Base-by-base conservation (phyloP, 345 rosid genomes). In the Citrus medica region DNA sequence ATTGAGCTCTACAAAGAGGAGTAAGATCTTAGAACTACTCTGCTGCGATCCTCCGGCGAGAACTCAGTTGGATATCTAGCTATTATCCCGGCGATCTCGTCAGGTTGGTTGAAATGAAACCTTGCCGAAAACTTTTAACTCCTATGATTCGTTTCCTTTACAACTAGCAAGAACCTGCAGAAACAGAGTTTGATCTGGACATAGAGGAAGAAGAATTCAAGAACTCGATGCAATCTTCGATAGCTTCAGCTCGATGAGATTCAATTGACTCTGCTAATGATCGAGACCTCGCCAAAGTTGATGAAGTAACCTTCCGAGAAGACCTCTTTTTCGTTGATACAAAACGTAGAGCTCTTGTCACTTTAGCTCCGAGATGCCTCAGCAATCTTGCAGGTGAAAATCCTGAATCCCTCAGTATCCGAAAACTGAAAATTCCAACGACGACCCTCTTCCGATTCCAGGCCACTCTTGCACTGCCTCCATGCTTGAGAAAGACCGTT, bases 211-310 rank as follows among this genome's bases (percentile, higher is more conserved):
- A 92, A 80, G 91, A 89, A 69, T 95, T 95, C 78, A 93, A 85
- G 90, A 93, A 95, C 88, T 91, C 88, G 71, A 95, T 95, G 82
- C 99, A 95, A 69, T 95, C 98, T 80, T 92, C 93, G 9, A 95
- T 86, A 51, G 94, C 98, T 84, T 95, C 97, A 59, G 93, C 97
- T 82, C 91, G 67, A 48, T 92, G 98, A 21, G 96, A 92, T 63
- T 95, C 97, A 6, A 82, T 78, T 25, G 93, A 83, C n/a, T 91
- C 97, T 21, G 83, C 87, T n/a, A 91, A 67, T 21, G 96, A 95
- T 62, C 91, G 82, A 58, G 97, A 91, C 84, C 99, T 92, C 30
- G 79, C 74, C 83, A 95, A 74, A 58, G 78, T 76, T 5, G 87
- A 77, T 0, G 91, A 82, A 65, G 92, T 82, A 55, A 86, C 87